phyloP scores from a whole-genome alignment of 73 alveolate genomes.

The Stentor roeselii region DNA sequence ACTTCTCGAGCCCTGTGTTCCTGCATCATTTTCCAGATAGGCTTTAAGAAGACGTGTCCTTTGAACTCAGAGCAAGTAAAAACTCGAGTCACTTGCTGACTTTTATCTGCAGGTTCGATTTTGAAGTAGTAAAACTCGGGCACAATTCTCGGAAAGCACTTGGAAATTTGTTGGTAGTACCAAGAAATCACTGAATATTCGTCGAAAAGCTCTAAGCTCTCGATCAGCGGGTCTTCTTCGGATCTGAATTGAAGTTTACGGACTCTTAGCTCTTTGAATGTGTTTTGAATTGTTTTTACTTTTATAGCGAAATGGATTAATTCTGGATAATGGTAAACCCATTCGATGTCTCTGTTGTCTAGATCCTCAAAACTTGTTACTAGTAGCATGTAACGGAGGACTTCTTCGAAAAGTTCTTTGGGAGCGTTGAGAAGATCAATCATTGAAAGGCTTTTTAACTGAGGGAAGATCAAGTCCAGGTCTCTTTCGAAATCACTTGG shows the following conservation, averaged over 20 bases:
- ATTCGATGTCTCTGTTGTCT: neutral
- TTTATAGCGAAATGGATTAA: neutral
- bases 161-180: constrained; percentile 2
- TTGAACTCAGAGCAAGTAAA: neutral
- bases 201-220: neutral
- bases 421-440: neutral
- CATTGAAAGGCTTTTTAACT: neutral
- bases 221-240: neutral
- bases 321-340: neutral
- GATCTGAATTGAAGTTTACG: neutral
- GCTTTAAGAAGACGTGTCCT: neutral
- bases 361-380: neutral
- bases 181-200: neutral
- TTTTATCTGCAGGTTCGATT: neutral
- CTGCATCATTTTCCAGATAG: neutral
- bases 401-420: neutral
- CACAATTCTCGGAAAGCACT: neutral
- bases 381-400: neutral
- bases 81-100: constrained; percentile 4
- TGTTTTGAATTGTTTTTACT: neutral
- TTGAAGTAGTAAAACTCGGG: neutral
- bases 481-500: neutral
- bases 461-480: neutral
- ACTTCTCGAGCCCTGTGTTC: neutral
- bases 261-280: neutral